These are phyloP conservation scores for Geotrichum phurueaensis DNA, from an alignment of 1,139 yeast genomes.

Conservation along the genomic window DNA sequence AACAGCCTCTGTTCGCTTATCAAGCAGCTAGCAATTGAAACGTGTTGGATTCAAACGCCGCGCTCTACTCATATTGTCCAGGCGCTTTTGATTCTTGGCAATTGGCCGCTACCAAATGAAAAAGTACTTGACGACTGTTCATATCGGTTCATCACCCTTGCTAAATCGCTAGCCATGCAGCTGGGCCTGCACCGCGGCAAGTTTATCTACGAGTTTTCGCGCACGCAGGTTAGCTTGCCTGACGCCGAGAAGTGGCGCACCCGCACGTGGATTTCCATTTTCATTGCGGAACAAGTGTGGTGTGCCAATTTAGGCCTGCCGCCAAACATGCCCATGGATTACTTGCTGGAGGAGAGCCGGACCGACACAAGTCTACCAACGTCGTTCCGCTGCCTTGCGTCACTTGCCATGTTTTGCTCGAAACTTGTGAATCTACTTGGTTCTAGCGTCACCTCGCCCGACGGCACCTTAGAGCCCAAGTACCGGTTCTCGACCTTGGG, in stretches of 20 bases:
- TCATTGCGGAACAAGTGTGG: slow-evolving; percentile 87
- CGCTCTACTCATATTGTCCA: slow-evolving; percentile 91
- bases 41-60: slow-evolving; percentile 92
- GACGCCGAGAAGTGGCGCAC: slow-evolving; percentile 95
- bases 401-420: slow-evolving; percentile 76
- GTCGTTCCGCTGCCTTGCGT: slow-evolving; percentile 64
- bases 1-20: slow-evolving; percentile 69
- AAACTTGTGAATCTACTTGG: slow-evolving; percentile 85
- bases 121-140: slow-evolving; percentile 90
- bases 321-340: slow-evolving; percentile 80
- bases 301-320: slow-evolving; percentile 83
- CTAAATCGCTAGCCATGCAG: slow-evolving; percentile 78
- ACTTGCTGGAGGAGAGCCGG: slow-evolving; percentile 71
- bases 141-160: slow-evolving; percentile 79
- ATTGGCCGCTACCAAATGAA: slow-evolving; percentile 93
- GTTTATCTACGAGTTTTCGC: slow-evolving; percentile 81
- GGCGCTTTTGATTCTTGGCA: slow-evolving; percentile 71
- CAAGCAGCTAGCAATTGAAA: slow-evolving; percentile 82
- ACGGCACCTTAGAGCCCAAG: slow-evolving; percentile 80
- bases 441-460: slow-evolving; percentile 78
- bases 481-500: slow-evolving; percentile 75
- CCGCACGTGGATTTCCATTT: slow-evolving; percentile 84
- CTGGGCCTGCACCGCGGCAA: slow-evolving; percentile 91
- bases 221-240: slow-evolving; percentile 83
- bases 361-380: slow-evolving; percentile 60